Base-by-base conservation (phyloP, 1,139 yeast genomes). In the Saccharomyces hybrid region DNA sequence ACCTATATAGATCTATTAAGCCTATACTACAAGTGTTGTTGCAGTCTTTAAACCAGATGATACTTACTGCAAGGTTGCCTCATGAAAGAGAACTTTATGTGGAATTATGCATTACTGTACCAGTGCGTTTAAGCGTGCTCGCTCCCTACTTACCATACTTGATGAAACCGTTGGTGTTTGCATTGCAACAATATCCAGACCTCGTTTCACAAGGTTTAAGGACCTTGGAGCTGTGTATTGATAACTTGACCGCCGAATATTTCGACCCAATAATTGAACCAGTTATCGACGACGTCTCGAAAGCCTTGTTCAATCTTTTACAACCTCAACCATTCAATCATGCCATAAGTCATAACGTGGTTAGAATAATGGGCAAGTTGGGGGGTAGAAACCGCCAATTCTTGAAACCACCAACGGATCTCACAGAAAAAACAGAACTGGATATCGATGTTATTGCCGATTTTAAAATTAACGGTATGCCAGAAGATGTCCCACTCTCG, bases 201-300 rank as follows among this genome's bases (percentile, higher is more conserved):
- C 78, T 93, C 52, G 95, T 91, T 0, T 84, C 93, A 55, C 99
- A 93, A 72, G 99, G 99, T 48, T 75, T 95, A 60, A 78, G 98
- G 60, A 93, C 98, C 0, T 79, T 95, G 56, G 99, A 95, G 65
- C 77, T 93, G n/a, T 93, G 99, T 66, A 96, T 95, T 28, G 99
- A 95, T 66, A 95, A 95, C 64, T 74, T 95, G 56, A 93, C 98
- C 0, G 96, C 98, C 0, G 96, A 91, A 64, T 95, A 90, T 70
- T 90, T 95, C 69, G 99, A 95, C 65, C 99, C 99, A 1, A 89
- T 93, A 68, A 83, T 95, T 58, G 98, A 90, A 64, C 98, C 99
- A 0, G 97, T 90, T 1, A 83, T 91, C 58, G 95, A 88, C 57
- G 97, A 93, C 62, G 90, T 95, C 2, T 87, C 90, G 89, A 83